phyloP scores from a whole-genome alignment of 2,329 filamentous ascomycete genomes.

The Byssothecium circinans region DNA sequence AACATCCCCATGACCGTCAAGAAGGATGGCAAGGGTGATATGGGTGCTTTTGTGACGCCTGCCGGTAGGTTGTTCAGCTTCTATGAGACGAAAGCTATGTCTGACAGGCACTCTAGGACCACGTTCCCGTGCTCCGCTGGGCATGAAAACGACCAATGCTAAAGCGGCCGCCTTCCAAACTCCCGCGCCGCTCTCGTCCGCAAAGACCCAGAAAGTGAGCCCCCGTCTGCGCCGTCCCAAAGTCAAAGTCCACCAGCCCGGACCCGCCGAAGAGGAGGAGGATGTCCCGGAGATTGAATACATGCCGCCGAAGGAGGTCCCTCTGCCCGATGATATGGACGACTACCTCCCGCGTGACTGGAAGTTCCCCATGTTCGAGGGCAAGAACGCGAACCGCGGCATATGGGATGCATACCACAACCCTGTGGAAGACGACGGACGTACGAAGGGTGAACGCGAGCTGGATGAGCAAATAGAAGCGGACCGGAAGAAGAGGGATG shows the following conservation, averaged over 20 bases:
- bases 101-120: slow-evolving; percentile 51
- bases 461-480: slow-evolving; percentile 49
- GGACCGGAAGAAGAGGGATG: slow-evolving; percentile 60
- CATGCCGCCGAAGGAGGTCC: slow-evolving; percentile 70
- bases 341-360: slow-evolving; percentile 60
- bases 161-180: slow-evolving; percentile 72
- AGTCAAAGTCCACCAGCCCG: slow-evolving; percentile 65
- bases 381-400: slow-evolving; percentile 56
- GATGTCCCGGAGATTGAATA: slow-evolving; percentile 83
- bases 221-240: slow-evolving; percentile 57
- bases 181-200: slow-evolving; percentile 62
- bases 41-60: slow-evolving; percentile 75
- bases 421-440: slow-evolving; percentile 67
- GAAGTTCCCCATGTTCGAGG: slow-evolving; percentile 54
- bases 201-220: slow-evolving; percentile 68
- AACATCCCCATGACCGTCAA: slow-evolving; percentile 57
- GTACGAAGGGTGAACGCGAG: slow-evolving; percentile 64
- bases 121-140: slow-evolving; percentile 76
- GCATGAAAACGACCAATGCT: slow-evolving; percentile 95
- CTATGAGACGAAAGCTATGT: slow-evolving; percentile 2
- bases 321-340: slow-evolving; percentile 70
- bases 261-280: slow-evolving; percentile 55
- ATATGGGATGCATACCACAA: slow-evolving; percentile 55
- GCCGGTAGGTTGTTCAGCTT: slow-evolving; percentile 58
- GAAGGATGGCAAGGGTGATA: slow-evolving; percentile 55